A percentile compares a stretch with the other conserved stretches of the same genome.
Evolutionary conservation across 2,329 filamentous ascomycete species (phyloP).

Genomic region (Xylariaceae sp.): DNA sequence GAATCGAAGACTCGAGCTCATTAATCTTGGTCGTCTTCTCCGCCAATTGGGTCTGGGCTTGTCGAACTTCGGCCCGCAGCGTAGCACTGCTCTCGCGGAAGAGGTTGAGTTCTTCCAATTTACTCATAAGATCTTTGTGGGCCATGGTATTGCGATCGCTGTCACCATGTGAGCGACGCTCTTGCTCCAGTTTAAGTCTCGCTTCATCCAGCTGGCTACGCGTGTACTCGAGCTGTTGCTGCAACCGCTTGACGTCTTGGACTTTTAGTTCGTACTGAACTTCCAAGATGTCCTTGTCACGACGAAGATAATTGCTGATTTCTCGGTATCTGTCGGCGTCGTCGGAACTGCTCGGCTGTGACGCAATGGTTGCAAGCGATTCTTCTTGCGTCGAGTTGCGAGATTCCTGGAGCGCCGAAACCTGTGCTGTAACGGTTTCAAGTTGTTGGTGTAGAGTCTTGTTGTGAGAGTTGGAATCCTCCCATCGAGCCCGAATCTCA

Average conservation of each 20-base stretch:
- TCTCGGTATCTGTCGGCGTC: constrained; percentile 74
- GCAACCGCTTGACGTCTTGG: constrained; percentile 82
- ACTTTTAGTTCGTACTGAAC: constrained; percentile 90
- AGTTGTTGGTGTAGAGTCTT: constrained; percentile 85
- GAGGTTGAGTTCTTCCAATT: constrained; percentile 90
- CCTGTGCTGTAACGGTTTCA: constrained; percentile 76
- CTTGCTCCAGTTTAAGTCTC: constrained; percentile 83
- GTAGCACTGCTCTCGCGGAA: constrained; percentile 94
- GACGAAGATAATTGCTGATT: constrained; percentile 83
- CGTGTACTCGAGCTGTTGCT: constrained; percentile 84
- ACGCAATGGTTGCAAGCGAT: constrained; percentile 50
- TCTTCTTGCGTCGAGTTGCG: constrained; percentile 46
- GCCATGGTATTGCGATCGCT: constrained; percentile 68
- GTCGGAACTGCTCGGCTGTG: constrained; percentile 53
- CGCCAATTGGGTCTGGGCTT: constrained; percentile 69
- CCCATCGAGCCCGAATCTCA: constrained; percentile 73
- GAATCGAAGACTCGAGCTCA: constrained; percentile 68
- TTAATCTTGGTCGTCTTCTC: constrained; percentile 73
- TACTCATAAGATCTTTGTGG: constrained; percentile 89
- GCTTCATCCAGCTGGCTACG: constrained; percentile 86
- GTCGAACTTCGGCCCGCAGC: constrained; percentile 78
- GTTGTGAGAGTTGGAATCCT: constrained; percentile 86
- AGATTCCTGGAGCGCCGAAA: constrained; percentile 73
- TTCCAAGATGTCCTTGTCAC: constrained; percentile 96
- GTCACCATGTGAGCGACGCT: constrained; percentile 73